Base-by-base conservation (phyloP, 257 asterid species). In the Cruciata laevipes region DNA sequence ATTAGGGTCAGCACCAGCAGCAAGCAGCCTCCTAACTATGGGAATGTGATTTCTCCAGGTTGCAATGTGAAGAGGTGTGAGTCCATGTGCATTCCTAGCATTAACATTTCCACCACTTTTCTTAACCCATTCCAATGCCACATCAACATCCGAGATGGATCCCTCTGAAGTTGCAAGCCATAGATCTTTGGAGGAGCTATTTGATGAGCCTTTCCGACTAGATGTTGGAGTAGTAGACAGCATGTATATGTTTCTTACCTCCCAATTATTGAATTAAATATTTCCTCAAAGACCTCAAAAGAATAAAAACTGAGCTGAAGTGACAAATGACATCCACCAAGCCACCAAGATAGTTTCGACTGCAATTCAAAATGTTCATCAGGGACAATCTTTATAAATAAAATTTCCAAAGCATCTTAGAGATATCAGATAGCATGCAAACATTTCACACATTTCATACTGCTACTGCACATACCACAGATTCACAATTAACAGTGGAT, bases 1-100 rank as follows among this genome's bases (percentile, higher is more conserved):
- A 83, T 94, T 84, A 74, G 98, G 96, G 84, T 90, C 99, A 32
- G 98, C 98, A 74, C 99, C 98, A 75, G 96, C 96, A 74, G 84
- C 96, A 80, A 94, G 95, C 64, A 94, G 88, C 82, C 96, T 84
- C 74, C 81, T 88, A 69, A 90, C 87, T 66, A 94, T 78, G 67
- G 96, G 98, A 69, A 79, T 64, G 65, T 94, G 88, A 78, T 94
- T 94, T 82, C 96, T 88, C 99, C 99, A 84, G 61, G 96, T 88
- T 49, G 99, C 98, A 40, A 87, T 83, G 77, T 94, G 99, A 74
- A 94, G 87, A 71, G 96, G 96, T 3, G 93, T 86, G 59, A 90
- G 83, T 70, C 99, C 98, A 81, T 83, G 79, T 52, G 79, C 69
- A 71, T 88, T 86, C 82, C 98, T 87, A 6, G 84, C 79, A 77